Evolutionary conservation across 164 flowering plant species (phyloP).

Genomic region (Magnolia changhungtana): DNA sequence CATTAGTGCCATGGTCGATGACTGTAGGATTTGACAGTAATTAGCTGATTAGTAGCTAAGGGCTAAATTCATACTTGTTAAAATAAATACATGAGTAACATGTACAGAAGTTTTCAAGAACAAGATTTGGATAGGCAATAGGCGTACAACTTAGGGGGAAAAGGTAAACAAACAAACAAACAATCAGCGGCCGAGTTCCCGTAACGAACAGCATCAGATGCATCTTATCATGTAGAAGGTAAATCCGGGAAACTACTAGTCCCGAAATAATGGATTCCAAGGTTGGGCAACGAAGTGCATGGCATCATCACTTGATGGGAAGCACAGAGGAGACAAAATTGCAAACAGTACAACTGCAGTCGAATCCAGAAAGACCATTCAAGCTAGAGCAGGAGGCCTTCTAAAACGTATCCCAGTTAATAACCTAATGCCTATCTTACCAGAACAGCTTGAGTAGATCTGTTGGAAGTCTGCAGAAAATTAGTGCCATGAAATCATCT

Average conservation of each 20-base stretch:
- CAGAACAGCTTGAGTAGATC: neutral
- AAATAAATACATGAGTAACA: neutral
- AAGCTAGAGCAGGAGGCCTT: neutral
- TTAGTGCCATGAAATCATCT: conserved; percentile 11
- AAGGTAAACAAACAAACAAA: neutral
- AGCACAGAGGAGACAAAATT: neutral
- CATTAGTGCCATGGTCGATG: neutral
- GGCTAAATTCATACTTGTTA: neutral
- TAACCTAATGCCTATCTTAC: neutral
- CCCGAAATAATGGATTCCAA: too few relatives aligned
- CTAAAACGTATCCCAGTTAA: neutral
- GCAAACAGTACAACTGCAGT: neutral
- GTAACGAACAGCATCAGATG: neutral
- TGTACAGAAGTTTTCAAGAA: neutral
- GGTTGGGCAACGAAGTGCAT: neutral
- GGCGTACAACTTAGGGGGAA: neutral
- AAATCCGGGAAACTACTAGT: neutral
- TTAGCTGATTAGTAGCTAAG: neutral
- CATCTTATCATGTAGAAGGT: neutral
- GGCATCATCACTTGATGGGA: neutral
- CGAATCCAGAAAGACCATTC: neutral
- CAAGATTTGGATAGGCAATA: neutral
- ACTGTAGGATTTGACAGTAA: neutral
- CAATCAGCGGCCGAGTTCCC: neutral
- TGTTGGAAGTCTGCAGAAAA: neutral